phyloP scores from a whole-genome alignment of 495 filamentous ascomycete genomes.

The Aspergillus coremiiformis region DNA sequence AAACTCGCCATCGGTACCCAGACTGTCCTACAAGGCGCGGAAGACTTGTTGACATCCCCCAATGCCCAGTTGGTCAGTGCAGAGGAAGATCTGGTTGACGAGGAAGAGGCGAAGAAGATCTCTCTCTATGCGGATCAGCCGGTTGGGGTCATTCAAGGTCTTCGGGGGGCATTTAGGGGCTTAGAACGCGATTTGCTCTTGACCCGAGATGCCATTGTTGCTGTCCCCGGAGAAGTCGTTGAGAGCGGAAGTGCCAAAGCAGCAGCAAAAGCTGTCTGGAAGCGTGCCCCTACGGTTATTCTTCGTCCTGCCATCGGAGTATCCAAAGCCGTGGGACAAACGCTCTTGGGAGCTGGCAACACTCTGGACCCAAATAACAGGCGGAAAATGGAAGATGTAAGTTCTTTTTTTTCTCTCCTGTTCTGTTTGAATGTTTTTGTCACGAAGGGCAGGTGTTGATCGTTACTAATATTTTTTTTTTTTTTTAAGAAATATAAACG shows the following conservation, averaged over 20 bases:
- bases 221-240: conserved; percentile 85
- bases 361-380: conserved; percentile 77
- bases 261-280: conserved; percentile 70
- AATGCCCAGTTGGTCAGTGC: conserved; percentile 11
- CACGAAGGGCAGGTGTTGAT: neutral
- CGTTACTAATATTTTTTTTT: too few species aligned
- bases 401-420: conserved; percentile 23
- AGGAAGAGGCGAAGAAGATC: conserved; percentile 65
- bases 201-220: conserved; percentile 84
- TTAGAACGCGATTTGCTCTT: conserved; percentile 80
- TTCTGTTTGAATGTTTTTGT: too few species aligned
- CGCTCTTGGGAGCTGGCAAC: conserved; percentile 89
- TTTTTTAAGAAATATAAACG: conserved; percentile 38
- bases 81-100: conserved; percentile 55
- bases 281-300: conserved; percentile 81
- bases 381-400: conserved; percentile 80
- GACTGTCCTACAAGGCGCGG: conserved; percentile 78
- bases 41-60: conserved; percentile 60
- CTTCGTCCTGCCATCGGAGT: conserved; percentile 85
- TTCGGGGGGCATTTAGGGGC: conserved; percentile 71
- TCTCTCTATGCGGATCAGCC: conserved; percentile 92
- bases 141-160: conserved; percentile 73
- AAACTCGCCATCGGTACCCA: conserved; percentile 95
- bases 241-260: conserved; percentile 79
- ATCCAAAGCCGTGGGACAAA: conserved; percentile 81